phyloP scores from a whole-genome alignment of 805 yeast species.

The Starmerella floricola region DNA sequence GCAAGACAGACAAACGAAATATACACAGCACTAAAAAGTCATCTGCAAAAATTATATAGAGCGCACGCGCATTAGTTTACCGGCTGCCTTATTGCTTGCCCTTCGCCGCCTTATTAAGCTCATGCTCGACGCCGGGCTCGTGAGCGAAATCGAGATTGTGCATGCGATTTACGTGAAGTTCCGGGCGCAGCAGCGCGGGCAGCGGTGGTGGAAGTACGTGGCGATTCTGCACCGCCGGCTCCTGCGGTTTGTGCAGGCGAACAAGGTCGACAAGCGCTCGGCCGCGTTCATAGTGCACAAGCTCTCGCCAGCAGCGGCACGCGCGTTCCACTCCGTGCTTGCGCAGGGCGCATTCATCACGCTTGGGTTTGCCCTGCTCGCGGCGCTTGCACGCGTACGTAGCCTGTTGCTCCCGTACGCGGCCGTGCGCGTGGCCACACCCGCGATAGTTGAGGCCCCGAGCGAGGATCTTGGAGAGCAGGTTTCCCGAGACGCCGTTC shows the following conservation, averaged over 20 bases:
- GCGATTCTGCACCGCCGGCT: constrained; percentile 46
- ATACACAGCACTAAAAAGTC: too few species aligned
- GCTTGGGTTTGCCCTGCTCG: constrained; percentile 59
- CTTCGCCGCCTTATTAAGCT: too few species aligned
- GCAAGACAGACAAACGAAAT: too few species aligned
- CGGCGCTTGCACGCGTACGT: constrained; percentile 39
- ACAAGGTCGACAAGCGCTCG: constrained; percentile 6
- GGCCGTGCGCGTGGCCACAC: background rate
- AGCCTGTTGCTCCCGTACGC: constrained; percentile 15
- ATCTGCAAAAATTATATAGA: too few species aligned
- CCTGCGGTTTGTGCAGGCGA: constrained; percentile 16
- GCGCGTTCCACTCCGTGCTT: constrained; percentile 52
- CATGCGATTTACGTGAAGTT: constrained; percentile 59
- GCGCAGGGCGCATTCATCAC: constrained; percentile 67
- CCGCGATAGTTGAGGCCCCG: background rate
- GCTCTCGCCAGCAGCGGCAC: constrained; percentile 39
- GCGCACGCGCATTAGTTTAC: too few species aligned
- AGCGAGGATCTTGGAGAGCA: constrained; percentile 8
- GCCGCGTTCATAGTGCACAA: constrained; percentile 29
- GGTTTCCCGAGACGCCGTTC: too few species aligned
- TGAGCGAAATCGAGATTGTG: constrained; percentile 45
- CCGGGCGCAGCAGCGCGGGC: constrained; percentile 60
- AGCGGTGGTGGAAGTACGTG: constrained; percentile 67
- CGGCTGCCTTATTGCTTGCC: too few species aligned
- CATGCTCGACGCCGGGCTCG: constrained; percentile 22